Evolutionary conservation across 1,139 yeast genomes (phyloP).

Genomic region (Saccharomyces hybrid): DNA sequence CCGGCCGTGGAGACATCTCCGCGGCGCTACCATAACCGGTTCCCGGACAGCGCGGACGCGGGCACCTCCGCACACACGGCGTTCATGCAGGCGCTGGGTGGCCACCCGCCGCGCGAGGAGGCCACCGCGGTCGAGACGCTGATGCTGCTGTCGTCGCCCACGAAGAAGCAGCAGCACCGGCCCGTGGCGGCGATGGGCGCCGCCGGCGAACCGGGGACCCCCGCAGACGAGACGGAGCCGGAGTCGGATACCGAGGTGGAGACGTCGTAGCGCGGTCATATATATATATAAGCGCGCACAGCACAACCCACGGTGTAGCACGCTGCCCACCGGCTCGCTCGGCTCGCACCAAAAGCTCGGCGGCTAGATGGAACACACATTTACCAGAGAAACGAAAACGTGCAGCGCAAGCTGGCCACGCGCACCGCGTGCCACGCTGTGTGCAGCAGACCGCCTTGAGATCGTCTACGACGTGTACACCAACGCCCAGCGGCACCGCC

Average conservation of each 20-base stretch:
- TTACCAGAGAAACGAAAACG: constrained; percentile 13
- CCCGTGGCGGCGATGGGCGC: not conserved
- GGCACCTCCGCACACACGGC: constrained; percentile 34
- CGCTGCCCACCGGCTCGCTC: not conserved
- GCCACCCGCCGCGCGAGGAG: constrained; percentile 12
- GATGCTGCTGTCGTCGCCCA: constrained; percentile 41
- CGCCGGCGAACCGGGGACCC: not conserved
- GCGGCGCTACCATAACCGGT: constrained; percentile 1
- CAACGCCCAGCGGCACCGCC: constrained; percentile 5
- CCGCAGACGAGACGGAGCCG: not conserved
- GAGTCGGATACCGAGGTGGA: constrained; percentile 2
- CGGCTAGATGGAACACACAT: constrained; percentile 5
- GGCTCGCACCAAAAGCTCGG: not conserved
- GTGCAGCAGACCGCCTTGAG: constrained; percentile 22
- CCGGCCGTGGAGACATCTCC: not conserved
- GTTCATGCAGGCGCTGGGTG: constrained; percentile 32
- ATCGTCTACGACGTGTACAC: constrained; percentile 32
- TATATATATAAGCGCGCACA: not conserved
- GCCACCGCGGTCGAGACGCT: constrained; percentile 33
- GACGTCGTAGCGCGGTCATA: not conserved
- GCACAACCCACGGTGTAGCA: not conserved
- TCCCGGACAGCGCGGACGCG: constrained; percentile 10
- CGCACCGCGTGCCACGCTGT: constrained; percentile 12
- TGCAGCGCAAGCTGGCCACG: constrained; percentile 16
- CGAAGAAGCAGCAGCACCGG: constrained; percentile 16